Base-by-base conservation (phyloP, 1,284 basidiomycete species). In the Tranzscheliella williamsii region DNA sequence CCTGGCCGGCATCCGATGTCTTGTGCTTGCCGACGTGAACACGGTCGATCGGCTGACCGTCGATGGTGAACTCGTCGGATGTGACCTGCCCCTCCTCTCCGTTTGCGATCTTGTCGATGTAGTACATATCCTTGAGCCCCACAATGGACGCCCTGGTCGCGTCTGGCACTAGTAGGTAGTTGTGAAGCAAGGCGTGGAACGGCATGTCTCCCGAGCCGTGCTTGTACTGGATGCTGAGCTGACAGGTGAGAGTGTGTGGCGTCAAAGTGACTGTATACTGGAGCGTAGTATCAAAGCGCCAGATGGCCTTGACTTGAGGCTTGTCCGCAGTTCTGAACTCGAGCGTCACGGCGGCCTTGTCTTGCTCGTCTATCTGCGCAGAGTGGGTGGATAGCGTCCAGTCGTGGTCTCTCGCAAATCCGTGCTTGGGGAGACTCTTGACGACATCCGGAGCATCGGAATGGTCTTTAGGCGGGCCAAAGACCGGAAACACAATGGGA, bases 121-220 rank as follows among this genome's bases (percentile, higher is more conserved):
- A 73, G 22, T 23, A 29, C 7, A 51, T 39, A 5, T 57, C 67
- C 8, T 57, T 42, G 20, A 72, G 61, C 7, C 70, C 72, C 15
- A 49, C 38, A 2, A 70, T 39, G 8, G 46, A 40, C 0, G 67
- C 50, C 30, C 53, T 62, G 35, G 64, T 54, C n/a, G 62, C 42
- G 29, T 67, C 55, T 7, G 78, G 78, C 4, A 79, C 61, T 12
- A 47, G 47, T 12, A 71, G 36, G 46, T 71, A 73, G 34, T 77
- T 75, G 70, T 80, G 79, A 18, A 79, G 65, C 17, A 80, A 67
- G 2, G 79, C 75, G 39, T 80, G 79, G 74, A 80, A 79, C 9
- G 68, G 62, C 46, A 79, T 42, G 2, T 52, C 69, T 39, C 29
- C 37, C 9, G 38, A 23, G 21, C 50, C 24, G 5, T 42, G 18